A percentile compares a stretch with the other conserved stretches of the same genome.
Conservation (phyloP, 805 yeast species). For the Sugiyamaella floridensis region DNA sequence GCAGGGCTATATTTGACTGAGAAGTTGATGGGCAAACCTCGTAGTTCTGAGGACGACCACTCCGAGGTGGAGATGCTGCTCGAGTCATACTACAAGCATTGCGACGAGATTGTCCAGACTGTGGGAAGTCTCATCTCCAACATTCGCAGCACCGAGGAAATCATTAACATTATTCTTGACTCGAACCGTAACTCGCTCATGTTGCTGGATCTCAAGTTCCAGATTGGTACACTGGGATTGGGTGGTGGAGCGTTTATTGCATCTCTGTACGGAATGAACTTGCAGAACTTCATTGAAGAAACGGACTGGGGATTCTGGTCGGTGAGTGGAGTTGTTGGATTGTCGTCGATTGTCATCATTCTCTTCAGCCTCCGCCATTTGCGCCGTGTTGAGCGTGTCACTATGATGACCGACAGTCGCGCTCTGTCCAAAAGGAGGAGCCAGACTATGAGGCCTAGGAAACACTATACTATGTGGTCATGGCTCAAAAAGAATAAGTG, state of each 20-base stretch:
- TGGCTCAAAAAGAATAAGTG: conserved; percentile 4
- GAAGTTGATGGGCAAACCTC: conserved; percentile 38
- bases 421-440: not conserved
- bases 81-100: conserved; percentile 84
- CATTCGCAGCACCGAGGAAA: conserved; percentile 89
- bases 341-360: conserved; percentile 43
- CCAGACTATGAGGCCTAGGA: not conserved
- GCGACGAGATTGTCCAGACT: conserved; percentile 91
- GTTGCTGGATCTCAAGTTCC: conserved; percentile 76
- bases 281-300: conserved; percentile 88
- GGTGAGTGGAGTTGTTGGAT: conserved; percentile 41
- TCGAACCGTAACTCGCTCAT: conserved; percentile 90
- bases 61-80: conserved; percentile 83
- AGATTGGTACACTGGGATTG: conserved; percentile 74
- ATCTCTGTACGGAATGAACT: conserved; percentile 91
- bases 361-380: conserved; percentile 50
- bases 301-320: conserved; percentile 59
- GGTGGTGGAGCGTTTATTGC: conserved; percentile 78
- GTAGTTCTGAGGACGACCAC: conserved; percentile 44
- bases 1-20: conserved; percentile 76
- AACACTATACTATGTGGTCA: conserved; percentile 1
- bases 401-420: conserved; percentile 37
- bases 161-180: conserved; percentile 85
- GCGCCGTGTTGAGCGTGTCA: conserved; percentile 62
- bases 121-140: conserved; percentile 72